Percentiles rank a stretch among this genome's conserved stretches.
Conservation (phyloP, 1,284 basidiomycete genomes). For the Leccinum solheimii region DNA sequence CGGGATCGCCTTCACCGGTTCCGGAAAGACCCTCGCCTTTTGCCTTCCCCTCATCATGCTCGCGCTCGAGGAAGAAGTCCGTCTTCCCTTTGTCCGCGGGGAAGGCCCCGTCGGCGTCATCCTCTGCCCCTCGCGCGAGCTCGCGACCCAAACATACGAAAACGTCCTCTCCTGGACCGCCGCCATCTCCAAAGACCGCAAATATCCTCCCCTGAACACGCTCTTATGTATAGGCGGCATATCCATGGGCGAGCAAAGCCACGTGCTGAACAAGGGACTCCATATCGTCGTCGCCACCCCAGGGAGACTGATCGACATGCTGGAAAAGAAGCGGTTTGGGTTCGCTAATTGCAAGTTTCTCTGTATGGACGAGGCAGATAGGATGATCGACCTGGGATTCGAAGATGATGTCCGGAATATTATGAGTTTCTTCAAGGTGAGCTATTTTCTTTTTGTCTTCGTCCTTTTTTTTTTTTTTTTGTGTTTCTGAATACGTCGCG, state of each 20-base stretch:
- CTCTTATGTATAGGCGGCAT: conserved; percentile 97
- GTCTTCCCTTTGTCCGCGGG: conserved; percentile 85
- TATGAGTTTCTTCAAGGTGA: conserved; percentile 96
- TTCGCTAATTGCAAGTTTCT: conserved; percentile 93
- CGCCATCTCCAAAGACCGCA: conserved; percentile 75
- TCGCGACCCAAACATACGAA: conserved; percentile 96
- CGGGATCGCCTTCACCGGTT: conserved; percentile 94
- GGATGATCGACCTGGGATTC: conserved; percentile 99
- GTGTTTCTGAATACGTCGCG: neutral
- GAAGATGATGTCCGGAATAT: conserved; percentile 98
- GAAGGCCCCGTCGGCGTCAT: conserved; percentile 96
- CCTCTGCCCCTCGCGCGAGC: conserved; percentile 92
- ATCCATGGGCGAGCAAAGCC: conserved; percentile 94
- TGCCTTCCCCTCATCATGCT: conserved; percentile 95
- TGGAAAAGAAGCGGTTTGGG: conserved; percentile 91
- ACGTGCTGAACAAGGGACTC: conserved; percentile 86
- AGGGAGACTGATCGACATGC: conserved; percentile 94
- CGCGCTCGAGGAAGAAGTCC: conserved; percentile 89
- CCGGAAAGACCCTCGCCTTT: conserved; percentile 90
- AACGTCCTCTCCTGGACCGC: conserved; percentile 86
- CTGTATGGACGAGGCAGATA: conserved; percentile 98
- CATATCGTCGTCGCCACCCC: conserved; percentile 98
- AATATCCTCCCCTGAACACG: conserved; percentile 84
- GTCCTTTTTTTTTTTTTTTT: conserved; percentile 15
- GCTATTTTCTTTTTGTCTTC: neutral